Evolutionary conservation across 345 rosid species (phyloP), one percentile per base, ranked within the genome.

Genomic region (Citrus cavaleriei): DNA sequence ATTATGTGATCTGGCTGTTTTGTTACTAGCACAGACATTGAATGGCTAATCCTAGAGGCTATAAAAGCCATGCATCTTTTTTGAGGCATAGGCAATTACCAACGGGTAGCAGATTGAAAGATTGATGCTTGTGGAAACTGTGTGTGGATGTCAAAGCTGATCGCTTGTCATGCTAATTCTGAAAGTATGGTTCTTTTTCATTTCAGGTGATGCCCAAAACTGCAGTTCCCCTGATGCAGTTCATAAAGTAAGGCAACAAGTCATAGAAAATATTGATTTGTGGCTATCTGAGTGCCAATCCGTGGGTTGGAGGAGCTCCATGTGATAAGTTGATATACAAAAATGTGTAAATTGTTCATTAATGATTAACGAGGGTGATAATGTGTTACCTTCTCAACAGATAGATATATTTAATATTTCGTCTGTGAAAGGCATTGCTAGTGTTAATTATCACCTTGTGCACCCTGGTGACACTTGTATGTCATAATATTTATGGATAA

Each of bases 211-310:
- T 79, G 93, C 95, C 32, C 70, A 85, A 83, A 90, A 85, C 61
- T 95, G 99, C 84, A 91, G 93, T 77, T 87, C 92, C 49, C 98
- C 98, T 12, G 98, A 93, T 16, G 95, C 97, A 0, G 96, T 95
- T 75, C 87, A 86, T 64, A 95, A 91, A 87, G 95, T 90, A 58
- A 86, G 99, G 88, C 93, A 95, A 74, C 85, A 86, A 79, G 85
- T 95, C n/a, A 55, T 87, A 72, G 95, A 93, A 83, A 81, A 90
- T 78, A 93, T 95, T 0, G 99, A 93, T 89, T 84, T 93, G 81
- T 95, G 99, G 99, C 86, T 95, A 71, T 95, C 99, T 2, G 78
- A 93, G 79, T 95, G 98, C 82, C 91, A 87, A 21, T 63, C 61
- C 19, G 3, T 60, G 5, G 86, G 83, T 79, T 63, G 87, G 90